Evolutionary conservation across 352 stramenopile genomes (phyloP).

Genomic region (Globisporangium cederbergense): DNA sequence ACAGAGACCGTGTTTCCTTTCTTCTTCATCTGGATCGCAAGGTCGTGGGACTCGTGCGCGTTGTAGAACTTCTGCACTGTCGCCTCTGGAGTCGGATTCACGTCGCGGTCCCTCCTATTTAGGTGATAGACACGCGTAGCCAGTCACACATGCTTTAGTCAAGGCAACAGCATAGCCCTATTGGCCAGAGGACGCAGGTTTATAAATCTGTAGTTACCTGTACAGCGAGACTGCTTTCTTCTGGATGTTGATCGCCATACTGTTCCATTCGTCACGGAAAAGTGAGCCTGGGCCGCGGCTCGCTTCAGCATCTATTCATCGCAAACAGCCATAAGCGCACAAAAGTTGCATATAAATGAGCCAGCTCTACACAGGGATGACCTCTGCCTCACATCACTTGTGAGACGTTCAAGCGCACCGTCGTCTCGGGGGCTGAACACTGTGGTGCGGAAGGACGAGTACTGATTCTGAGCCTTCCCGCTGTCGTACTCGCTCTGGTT

Average conservation of each 20-base stretch:
- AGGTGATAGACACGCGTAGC: not conserved
- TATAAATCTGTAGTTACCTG: slow-evolving; percentile 11
- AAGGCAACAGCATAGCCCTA: not conserved
- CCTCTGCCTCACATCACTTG: too few species aligned
- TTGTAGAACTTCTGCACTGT: slow-evolving; percentile 49
- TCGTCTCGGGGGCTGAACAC: slow-evolving; percentile 30
- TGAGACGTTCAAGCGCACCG: slow-evolving; percentile 10
- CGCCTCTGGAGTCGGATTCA: slow-evolving; percentile 41
- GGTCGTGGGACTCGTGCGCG: slow-evolving; percentile 30
- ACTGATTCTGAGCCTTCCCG: slow-evolving; percentile 35
- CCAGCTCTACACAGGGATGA: too few species aligned
- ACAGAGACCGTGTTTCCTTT: slow-evolving; percentile 35
- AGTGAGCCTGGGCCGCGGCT: slow-evolving; percentile 31
- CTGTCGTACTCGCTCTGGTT: slow-evolving; percentile 28
- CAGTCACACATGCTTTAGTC: not conserved
- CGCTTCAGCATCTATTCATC: slow-evolving; percentile 15
- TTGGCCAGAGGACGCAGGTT: too few species aligned
- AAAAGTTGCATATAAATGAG: not conserved
- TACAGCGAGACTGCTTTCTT: slow-evolving; percentile 26
- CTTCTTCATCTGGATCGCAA: slow-evolving; percentile 24
- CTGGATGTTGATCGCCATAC: slow-evolving; percentile 27
- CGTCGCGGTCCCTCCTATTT: slow-evolving; percentile 35
- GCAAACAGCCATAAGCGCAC: not conserved
- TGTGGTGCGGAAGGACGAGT: slow-evolving; percentile 45
- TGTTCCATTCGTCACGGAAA: slow-evolving; percentile 45